These are phyloP conservation scores for Rhodotorula sp. DNA, from an alignment of 1,284 basidiomycete genomes.

Conservation along the genomic window DNA sequence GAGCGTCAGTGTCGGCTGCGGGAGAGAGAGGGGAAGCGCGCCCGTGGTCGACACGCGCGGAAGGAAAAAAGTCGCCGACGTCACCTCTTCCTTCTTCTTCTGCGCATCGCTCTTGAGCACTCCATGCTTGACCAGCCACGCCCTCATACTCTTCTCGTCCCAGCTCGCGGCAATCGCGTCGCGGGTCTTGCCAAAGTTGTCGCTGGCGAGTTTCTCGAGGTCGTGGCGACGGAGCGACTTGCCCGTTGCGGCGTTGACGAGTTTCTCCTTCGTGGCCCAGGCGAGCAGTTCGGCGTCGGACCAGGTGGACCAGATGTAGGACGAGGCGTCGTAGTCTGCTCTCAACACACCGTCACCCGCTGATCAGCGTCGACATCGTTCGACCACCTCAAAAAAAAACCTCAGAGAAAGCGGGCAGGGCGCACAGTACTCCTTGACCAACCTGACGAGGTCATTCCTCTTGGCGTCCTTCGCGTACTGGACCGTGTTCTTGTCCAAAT, in stretches of 20 bases:
- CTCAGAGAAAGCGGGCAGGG: conserved; percentile 7
- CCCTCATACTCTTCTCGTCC: conserved; percentile 71
- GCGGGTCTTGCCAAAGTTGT: conserved; percentile 69
- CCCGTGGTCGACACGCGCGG: no score
- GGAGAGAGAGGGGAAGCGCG: neutral
- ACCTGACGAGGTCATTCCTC: conserved; percentile 59
- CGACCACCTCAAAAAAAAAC: no score
- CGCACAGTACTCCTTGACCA: conserved; percentile 63
- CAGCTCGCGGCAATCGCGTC: conserved; percentile 70
- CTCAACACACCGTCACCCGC: no score
- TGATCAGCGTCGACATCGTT: no score
- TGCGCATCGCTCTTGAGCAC: conserved; percentile 66
- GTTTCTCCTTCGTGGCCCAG: conserved; percentile 44
- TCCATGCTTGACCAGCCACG: conserved; percentile 73
- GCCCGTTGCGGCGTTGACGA: conserved; percentile 26
- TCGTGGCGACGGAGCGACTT: conserved; percentile 61
- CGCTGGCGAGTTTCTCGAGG: conserved; percentile 67
- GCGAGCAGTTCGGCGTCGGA: conserved; percentile 61
- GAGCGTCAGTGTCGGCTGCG: neutral
- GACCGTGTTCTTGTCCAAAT: conserved; percentile 71
- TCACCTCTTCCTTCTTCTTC: conserved; percentile 48
- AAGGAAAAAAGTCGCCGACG: no score
- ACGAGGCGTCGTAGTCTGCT: conserved; percentile 39
- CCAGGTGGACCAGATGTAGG: conserved; percentile 48
- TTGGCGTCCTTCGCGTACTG: conserved; percentile 53